Base-by-base conservation (phyloP, 768 basidiomycete species). In the Cyathus striatus region DNA sequence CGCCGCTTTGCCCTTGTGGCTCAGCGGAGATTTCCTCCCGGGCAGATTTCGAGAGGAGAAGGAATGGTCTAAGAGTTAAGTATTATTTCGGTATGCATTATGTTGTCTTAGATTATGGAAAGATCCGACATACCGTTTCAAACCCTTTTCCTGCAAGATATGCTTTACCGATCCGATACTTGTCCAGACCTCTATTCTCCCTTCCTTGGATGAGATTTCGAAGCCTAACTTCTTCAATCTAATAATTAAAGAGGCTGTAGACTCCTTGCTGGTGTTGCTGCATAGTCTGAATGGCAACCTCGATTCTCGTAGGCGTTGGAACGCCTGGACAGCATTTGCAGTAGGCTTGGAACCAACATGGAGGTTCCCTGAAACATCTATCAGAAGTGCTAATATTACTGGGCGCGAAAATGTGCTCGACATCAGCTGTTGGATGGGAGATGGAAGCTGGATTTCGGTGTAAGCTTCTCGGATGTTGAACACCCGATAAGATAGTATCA, bases 241-340 rank as follows among this genome's bases (percentile, higher is more conserved):
- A 1, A 42, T 42, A n/a, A 74, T 48, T 5, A 86, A 56, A 3
- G 61, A 63, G 3, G 41, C 33, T 0, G 68, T 75, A 0, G 79
- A 78, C 48, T 85, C 82, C 46, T 84, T 81, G 55, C 80, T 82
- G 0, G 79, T 79, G 54, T 87, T 87, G 39, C 80, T 84, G 55
- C 86, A 85, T 44, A 76, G 64, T 21, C 76, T 65, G 59, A 81
- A 68, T 6, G 74, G 70, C 6, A 75, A 49, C 2, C 46, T 43
- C 14, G 64, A 56, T 2, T 45, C 46, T 2, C 63, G 57, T 14
- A 76, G 57, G 13, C 58, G 59, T 9, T 53, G 51, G 33, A 82
- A 52, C 0, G 78, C 77, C 2, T 63, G 45, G 2, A 71, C 68
- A 0, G 84, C 80, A 6, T 64, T 55, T 0, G 69, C 65, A 0